Evolutionary conservation across 140 eudicot genomes (phyloP).

Genomic region (Ambrosia hybrid): DNA sequence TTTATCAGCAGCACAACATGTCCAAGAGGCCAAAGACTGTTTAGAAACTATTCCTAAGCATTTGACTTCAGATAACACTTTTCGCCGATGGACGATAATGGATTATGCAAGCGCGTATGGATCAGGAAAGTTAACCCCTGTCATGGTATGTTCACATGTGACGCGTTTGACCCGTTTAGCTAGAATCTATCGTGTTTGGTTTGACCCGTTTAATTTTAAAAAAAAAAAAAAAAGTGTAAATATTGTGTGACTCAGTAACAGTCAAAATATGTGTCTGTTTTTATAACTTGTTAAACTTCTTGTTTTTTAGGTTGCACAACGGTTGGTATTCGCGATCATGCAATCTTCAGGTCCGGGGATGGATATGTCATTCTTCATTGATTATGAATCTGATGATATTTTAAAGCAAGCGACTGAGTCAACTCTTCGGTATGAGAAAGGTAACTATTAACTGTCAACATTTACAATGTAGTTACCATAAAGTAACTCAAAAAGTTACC

Average conservation of each 20-base stretch:
- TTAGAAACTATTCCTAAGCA: conserved; percentile 27
- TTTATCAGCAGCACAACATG: conserved; percentile 53
- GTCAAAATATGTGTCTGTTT: not conserved
- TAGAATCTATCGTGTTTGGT: not conserved
- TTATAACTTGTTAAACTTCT: conserved; percentile 2
- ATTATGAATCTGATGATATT: conserved; percentile 49
- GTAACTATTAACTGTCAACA: conserved; percentile 30
- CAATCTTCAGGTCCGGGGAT: conserved; percentile 45
- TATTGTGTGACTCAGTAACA: not conserved
- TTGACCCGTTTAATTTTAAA: not conserved
- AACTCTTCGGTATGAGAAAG: conserved; percentile 65
- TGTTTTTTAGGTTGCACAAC: conserved; percentile 65
- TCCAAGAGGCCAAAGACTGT: conserved; percentile 59
- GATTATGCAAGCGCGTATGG: conserved; percentile 83
- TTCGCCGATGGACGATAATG: conserved; percentile 75
- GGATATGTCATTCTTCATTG: conserved; percentile 85
- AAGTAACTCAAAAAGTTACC: not conserved
- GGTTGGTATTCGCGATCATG: conserved; percentile 53
- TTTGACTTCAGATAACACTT: conserved; percentile 32
- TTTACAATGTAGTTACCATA: not conserved
- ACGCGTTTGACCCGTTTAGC: not conserved
- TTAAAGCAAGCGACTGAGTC: conserved; percentile 81
- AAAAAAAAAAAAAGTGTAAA: not conserved
- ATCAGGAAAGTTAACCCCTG: conserved; percentile 68
- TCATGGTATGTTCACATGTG: conserved; percentile 38